Base-by-base conservation (phyloP, 305 asterid genomes). In the Caryopteris hybrid region DNA sequence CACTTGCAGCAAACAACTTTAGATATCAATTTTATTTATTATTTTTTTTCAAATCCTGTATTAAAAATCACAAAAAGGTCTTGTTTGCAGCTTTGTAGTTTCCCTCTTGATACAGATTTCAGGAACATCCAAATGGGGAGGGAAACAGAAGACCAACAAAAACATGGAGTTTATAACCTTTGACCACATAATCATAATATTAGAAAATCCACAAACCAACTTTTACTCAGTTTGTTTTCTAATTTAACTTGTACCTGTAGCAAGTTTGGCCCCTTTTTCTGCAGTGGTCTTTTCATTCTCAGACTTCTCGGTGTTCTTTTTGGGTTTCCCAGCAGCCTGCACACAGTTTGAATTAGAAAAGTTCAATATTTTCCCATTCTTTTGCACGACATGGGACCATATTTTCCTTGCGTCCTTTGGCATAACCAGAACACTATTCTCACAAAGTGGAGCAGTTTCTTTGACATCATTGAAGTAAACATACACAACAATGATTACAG, bases 251-350 rank as follows among this genome's bases (percentile, higher is more conserved):
- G 59, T 80, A 92, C 97, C 86, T 9, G 78, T 29, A 50, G 80
- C 57, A 16, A 66, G 68, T 68, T 78, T 80, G 72, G 71, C 69
- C 65, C 29, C 91, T 54, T 70, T 62, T 50, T 70, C 83, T 58
- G 71, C 54, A 22, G 66, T 47, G 38, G 72, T 59, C 34, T 82
- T 71, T 60, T 69, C 91, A 68, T 55, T 72, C 71, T 83, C 84
- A 39, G 73, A 41, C 72, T 72, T 74, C 60, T 82, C 80, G 63
- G 64, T 75, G 55, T 72, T 77, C 85, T 80, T 88, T 72, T 78
- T 87, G 4, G 80, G 69, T 78, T 85, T 88, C 69, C 99, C 99
- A 66, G 95, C 92, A 71, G 97, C 91, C 99, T 93, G 91, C 77
- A 77, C 69, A 71, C 69, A 62, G 61, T 59, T 66, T 41, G 21